phyloP scores from a whole-genome alignment of 2,329 filamentous ascomycete genomes.

The Phyllosticta citriasiana region DNA sequence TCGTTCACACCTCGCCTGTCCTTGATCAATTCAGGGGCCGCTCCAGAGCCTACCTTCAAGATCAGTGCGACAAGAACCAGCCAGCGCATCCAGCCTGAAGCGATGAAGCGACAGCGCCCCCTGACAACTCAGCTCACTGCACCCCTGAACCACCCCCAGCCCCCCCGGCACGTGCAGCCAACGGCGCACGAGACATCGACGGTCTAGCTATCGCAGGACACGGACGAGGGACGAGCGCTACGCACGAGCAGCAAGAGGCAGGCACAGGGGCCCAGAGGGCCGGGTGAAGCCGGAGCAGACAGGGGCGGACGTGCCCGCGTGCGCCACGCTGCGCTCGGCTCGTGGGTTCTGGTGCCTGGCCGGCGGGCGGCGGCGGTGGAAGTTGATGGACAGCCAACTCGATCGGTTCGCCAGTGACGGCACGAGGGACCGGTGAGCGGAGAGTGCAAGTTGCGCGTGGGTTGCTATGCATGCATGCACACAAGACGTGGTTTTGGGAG shows the following conservation, averaged over 20 bases:
- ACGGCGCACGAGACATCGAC: no score
- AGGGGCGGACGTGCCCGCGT: background rate
- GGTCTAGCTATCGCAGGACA: no score
- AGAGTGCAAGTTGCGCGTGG: background rate
- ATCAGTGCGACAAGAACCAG: no score
- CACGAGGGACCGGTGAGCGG: background rate
- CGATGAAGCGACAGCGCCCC: no score
- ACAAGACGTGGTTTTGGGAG: background rate
- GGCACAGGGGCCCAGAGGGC: background rate
- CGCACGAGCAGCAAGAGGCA: background rate
- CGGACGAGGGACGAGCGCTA: background rate
- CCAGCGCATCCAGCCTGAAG: no score
- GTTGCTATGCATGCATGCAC: background rate
- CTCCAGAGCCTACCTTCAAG: no score
- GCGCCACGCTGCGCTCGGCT: background rate
- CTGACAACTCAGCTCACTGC: no score
- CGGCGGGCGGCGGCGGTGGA: background rate
- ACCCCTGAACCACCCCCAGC: no score
- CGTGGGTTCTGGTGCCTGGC: background rate
- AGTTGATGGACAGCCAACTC: background rate
- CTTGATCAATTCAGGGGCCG: no score
- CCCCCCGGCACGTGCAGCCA: no score
- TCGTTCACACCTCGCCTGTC: no score
- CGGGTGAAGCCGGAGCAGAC: background rate
- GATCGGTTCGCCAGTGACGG: background rate